Evolutionary conservation across 1,284 basidiomycete genomes (phyloP).

Genomic region (Fomitopsis betulina): DNA sequence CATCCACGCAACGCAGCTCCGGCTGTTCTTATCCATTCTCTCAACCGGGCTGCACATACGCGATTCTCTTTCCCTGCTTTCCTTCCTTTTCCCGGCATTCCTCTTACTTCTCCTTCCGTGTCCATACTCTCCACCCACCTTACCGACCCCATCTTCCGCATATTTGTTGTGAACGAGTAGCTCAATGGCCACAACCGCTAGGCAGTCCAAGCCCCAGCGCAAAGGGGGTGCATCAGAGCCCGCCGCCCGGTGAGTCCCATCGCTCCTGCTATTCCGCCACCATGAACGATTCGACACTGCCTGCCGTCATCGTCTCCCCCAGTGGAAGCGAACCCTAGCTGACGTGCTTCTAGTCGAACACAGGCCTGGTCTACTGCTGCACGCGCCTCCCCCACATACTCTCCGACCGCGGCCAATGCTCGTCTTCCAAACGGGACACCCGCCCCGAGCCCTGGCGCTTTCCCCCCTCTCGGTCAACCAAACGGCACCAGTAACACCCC

Average conservation of each 20-base stretch:
- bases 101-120: conserved; percentile 17
- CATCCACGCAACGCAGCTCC: not conserved
- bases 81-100: conserved; percentile 20
- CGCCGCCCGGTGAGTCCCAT: conserved; percentile 46
- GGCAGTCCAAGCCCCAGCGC: conserved; percentile 53
- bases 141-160: conserved; percentile 13
- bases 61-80: conserved; percentile 3
- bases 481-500: conserved; percentile 41
- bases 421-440: conserved; percentile 43
- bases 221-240: conserved; percentile 50
- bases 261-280: conserved; percentile 11
- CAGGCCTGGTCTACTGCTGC: conserved; percentile 53
- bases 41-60: not conserved
- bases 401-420: conserved; percentile 44
- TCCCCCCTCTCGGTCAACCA: conserved; percentile 46
- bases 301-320: not conserved
- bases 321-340: conserved; percentile 16
- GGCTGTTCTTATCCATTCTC: conserved; percentile 2
- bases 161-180: conserved; percentile 9
- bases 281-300: conserved; percentile 10
- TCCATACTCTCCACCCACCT: conserved; percentile 26
- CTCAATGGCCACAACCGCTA: conserved; percentile 56
- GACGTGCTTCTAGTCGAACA: conserved; percentile 39
- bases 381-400: conserved; percentile 64
- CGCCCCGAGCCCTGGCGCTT: conserved; percentile 33